Percentiles rank a stretch among this genome's conserved stretches.
phyloP scores from a whole-genome alignment of 441 rosid species.

The Caryocar brasiliense region DNA sequence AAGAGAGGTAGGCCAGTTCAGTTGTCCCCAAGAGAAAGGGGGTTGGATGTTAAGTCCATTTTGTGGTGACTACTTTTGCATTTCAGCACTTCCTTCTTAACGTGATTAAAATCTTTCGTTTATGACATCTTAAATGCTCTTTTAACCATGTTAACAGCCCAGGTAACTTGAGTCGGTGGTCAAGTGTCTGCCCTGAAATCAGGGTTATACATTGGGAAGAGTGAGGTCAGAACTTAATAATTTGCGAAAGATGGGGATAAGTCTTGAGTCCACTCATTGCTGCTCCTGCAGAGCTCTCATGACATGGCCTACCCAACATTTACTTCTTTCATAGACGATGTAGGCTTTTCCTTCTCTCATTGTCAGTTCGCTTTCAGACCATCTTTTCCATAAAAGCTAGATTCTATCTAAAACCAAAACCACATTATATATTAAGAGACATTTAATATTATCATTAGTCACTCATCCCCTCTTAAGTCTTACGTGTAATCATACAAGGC shows the following conservation, averaged over 20 bases:
- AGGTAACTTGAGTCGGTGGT: background rate
- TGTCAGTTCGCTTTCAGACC: background rate
- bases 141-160: background rate
- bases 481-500: background rate
- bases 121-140: background rate
- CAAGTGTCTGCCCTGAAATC: background rate
- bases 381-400: background rate
- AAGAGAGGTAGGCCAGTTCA: too few species aligned
- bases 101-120: background rate
- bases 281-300: background rate
- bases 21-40: too few species aligned
- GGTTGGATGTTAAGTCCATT: background rate
- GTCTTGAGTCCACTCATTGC: background rate
- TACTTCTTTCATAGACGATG: background rate
- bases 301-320: background rate
- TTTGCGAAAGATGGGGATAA: background rate
- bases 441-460: background rate
- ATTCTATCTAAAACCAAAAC: background rate
- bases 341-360: background rate
- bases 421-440: background rate
- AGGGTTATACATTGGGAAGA: background rate
- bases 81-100: background rate
- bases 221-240: background rate
- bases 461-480: background rate
- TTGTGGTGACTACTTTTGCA: background rate